Conservation (phyloP, 2,329 filamentous ascomycete species). For the Trichoderma koningii region DNA sequence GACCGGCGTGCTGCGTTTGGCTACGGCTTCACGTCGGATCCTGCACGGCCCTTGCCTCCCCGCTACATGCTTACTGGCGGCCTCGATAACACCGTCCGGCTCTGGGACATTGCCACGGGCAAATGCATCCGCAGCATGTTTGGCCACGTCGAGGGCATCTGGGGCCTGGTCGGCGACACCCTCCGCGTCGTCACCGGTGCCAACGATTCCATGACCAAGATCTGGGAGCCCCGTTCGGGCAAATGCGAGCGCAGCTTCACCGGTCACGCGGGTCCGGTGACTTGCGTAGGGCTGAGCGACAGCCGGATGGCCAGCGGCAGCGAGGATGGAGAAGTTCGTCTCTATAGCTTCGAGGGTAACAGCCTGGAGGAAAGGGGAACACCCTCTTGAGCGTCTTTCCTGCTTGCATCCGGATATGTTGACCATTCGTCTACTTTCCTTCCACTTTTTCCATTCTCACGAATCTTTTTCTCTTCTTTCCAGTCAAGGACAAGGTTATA, state of each 20-base stretch:
- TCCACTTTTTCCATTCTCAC: background rate
- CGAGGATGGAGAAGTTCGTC: constrained; percentile 86
- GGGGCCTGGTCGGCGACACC: constrained; percentile 87
- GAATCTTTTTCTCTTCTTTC: background rate
- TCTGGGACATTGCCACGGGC: constrained; percentile 86
- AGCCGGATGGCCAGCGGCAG: constrained; percentile 86
- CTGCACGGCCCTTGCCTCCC: constrained; percentile 70
- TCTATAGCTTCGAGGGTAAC: constrained; percentile 73
- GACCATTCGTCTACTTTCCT: background rate
- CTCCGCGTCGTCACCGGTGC: constrained; percentile 85
- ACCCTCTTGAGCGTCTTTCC: constrained; percentile 43
- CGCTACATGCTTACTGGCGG: constrained; percentile 92
- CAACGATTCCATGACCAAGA: constrained; percentile 91
- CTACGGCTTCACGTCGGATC: constrained; percentile 61
- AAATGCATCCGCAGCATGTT: constrained; percentile 90
- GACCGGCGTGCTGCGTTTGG: constrained; percentile 60
- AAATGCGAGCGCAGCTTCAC: constrained; percentile 91
- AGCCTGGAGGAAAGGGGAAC: constrained; percentile 54
- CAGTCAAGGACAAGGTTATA: background rate
- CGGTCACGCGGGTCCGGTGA: constrained; percentile 87
- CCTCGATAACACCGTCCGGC: constrained; percentile 84
- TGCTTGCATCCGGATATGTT: background rate
- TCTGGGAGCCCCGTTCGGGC: constrained; percentile 89
- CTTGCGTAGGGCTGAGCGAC: constrained; percentile 89
- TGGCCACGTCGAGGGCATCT: constrained; percentile 93